A percentile compares a stretch with the other conserved stretches of the same genome.
phyloP scores from a whole-genome alignment of 257 asterid genomes.

The Henckelia pumila region DNA sequence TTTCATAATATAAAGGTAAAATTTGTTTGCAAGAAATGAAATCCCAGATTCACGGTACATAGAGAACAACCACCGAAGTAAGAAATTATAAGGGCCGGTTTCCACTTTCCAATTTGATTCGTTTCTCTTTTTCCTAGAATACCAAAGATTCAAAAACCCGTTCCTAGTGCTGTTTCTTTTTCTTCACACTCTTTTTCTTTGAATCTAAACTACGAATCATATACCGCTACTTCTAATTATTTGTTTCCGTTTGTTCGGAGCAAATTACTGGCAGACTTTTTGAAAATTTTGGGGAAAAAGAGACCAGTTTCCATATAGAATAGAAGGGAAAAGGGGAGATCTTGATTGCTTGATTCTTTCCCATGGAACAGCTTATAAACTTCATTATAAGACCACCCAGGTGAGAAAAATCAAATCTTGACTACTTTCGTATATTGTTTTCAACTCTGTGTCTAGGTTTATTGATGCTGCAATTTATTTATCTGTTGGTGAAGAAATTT shows the following conservation, averaged over 20 bases:
- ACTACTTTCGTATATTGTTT: background rate
- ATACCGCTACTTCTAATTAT: background rate
- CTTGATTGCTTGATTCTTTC: constrained; percentile 43
- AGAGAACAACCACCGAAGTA: background rate
- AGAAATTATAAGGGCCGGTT: constrained; percentile 25
- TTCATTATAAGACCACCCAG: constrained; percentile 98
- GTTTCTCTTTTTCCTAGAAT: constrained; percentile 13
- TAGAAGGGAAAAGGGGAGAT: constrained; percentile 28
- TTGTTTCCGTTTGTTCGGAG: constrained; percentile 8
- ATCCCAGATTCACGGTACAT: background rate
- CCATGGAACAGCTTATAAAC: constrained; percentile 95
- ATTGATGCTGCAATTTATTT: background rate
- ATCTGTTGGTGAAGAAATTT: constrained; percentile 24
- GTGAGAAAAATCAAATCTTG: constrained; percentile 34
- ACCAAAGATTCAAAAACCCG: constrained; percentile 21
- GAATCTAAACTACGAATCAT: background rate
- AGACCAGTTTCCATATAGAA: constrained; percentile 14
- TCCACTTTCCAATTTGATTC: constrained; percentile 30
- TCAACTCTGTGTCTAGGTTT: background rate
- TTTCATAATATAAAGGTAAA: too few relatives aligned
- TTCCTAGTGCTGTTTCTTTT: constrained; percentile 23
- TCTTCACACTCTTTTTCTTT: constrained; percentile 17
- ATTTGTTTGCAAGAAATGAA: constrained; percentile 16
- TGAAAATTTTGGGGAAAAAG: constrained; percentile 17
- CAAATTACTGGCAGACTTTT: constrained; percentile 23